These are phyloP conservation scores for Parafenestella ontariensis DNA, from an alignment of 2,329 filamentous ascomycete genomes.

Conservation along the genomic window DNA sequence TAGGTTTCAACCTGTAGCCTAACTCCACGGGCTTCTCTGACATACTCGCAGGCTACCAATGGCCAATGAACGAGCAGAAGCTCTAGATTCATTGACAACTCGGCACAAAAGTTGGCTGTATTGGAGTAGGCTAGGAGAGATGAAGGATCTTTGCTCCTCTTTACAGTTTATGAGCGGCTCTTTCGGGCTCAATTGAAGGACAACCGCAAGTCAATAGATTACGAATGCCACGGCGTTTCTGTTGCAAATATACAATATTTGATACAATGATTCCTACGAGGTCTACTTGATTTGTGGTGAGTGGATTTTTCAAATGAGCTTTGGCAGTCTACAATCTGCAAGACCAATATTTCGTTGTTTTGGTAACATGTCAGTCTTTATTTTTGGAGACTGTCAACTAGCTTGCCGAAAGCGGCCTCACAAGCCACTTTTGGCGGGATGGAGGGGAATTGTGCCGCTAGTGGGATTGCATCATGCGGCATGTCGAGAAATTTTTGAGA, in stretches of 20 bases:
- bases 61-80: slow-evolving; percentile 50
- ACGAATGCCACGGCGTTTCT: slow-evolving; percentile 23
- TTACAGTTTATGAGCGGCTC: slow-evolving; percentile 6
- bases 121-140: slow-evolving; percentile 20
- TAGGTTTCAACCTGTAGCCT: slow-evolving; percentile 27
- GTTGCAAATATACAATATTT: background rate
- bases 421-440: slow-evolving; percentile 21
- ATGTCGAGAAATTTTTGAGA: slow-evolving; percentile 38
- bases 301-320: background rate
- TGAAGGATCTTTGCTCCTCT: slow-evolving; percentile 12
- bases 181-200: slow-evolving; percentile 1
- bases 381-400: background rate
- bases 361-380: too few relatives aligned
- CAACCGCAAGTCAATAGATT: slow-evolving; percentile 16
- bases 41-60: slow-evolving; percentile 46
- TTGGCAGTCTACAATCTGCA: too few relatives aligned
- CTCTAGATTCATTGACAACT: slow-evolving; percentile 27
- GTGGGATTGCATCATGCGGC: slow-evolving; percentile 45
- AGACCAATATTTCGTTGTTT: too few relatives aligned
- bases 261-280: background rate
- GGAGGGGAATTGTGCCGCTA: slow-evolving; percentile 14
- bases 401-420: slow-evolving; percentile 9
- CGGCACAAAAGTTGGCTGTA: slow-evolving; percentile 22
- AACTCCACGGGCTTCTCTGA: slow-evolving; percentile 22
- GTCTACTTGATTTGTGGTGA: background rate